Evolutionary conservation across 2,329 filamentous ascomycete species (phyloP).

Genomic region (Rutstroemia sp.): DNA sequence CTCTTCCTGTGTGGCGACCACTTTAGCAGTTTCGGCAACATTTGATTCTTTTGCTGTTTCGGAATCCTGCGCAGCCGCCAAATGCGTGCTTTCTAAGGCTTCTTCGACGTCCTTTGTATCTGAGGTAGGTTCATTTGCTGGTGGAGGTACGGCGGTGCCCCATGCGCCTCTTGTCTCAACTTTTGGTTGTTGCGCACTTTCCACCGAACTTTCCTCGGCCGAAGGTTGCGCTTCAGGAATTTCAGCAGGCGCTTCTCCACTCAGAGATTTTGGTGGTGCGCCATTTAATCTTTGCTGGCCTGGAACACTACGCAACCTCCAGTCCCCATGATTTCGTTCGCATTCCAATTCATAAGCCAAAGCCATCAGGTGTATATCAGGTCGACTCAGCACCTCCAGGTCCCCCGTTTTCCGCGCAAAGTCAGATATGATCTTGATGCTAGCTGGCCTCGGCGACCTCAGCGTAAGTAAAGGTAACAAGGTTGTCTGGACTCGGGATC

Average conservation of each 20-base stretch:
- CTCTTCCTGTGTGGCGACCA: constrained; percentile 11
- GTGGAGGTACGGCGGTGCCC: constrained; percentile 19
- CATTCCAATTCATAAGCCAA: constrained; percentile 92
- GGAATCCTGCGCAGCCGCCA: not conserved
- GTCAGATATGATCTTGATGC: constrained; percentile 69
- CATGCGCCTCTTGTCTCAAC: constrained; percentile 22
- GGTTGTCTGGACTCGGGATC: constrained; percentile 73
- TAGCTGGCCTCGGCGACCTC: constrained; percentile 65
- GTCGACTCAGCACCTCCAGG: constrained; percentile 74
- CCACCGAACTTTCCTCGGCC: not conserved
- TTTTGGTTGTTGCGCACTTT: constrained; percentile 3
- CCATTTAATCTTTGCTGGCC: constrained; percentile 75
- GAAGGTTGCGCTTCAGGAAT: not conserved
- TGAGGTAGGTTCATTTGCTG: not conserved
- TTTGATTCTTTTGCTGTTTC: not conserved
- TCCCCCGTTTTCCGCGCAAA: constrained; percentile 91
- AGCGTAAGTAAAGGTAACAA: constrained; percentile 79
- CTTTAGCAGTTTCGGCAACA: constrained; percentile 4
- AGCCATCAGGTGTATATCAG: constrained; percentile 84
- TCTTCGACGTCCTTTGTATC: constrained; percentile 18
- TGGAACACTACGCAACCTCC: constrained; percentile 71
- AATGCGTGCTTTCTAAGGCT: constrained; percentile 12
- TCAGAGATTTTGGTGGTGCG: constrained; percentile 36
- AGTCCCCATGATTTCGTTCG: constrained; percentile 83
- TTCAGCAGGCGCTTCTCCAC: constrained; percentile 21